Evolutionary conservation across 2,329 filamentous ascomycete genomes (phyloP), one percentile per base, ranked within the genome.

Genomic region (Claviceps sp.): DNA sequence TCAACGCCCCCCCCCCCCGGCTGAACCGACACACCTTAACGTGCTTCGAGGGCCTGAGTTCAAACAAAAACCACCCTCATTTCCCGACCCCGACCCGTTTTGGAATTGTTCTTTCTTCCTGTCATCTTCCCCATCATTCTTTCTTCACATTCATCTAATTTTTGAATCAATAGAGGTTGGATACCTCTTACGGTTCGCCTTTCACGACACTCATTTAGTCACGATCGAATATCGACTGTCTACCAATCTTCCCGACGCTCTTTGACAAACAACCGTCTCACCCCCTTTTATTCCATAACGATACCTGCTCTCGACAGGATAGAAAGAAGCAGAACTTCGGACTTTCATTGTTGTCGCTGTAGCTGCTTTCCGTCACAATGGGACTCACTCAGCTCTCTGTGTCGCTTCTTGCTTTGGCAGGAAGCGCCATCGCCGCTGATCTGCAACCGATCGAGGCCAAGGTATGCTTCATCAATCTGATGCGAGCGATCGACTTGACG

Each of bases 361-460:
- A 34, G 47, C 50, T 38, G 7, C 37, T 40, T 47, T 22, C 2
- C 19, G 45, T 47, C 58, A 64, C 53, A 56, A 70, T 70, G 67
- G 62, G 64, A 54, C 57, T 65, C 47, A 63, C 64, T 46, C 63
- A 62, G 58, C 52, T 62, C 51, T 58, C 62, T 40, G 48, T 64
- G 47, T 59, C 68, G 54, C 62, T 69, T 44, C 63, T 73, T 56
- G 65, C 71, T 52, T 59, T 75, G 55, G 60, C 70, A 54, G 68
- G 69, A 55, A 64, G 71, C 51, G 65, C 69, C 58, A 60, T 71
- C 34, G 68, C 68, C 50, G 69, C 69, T 46, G 68, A 72, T 54
- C 64, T 78, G 30, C 69, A 81, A 59, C 75, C 81, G 55, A 83
- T 86, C 61, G 70, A 80, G 60, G 81, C 82, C 75, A 90, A 90